Evolutionary conservation across 805 yeast species (phyloP).

Genomic region (Metschnikowia vanudenii): DNA sequence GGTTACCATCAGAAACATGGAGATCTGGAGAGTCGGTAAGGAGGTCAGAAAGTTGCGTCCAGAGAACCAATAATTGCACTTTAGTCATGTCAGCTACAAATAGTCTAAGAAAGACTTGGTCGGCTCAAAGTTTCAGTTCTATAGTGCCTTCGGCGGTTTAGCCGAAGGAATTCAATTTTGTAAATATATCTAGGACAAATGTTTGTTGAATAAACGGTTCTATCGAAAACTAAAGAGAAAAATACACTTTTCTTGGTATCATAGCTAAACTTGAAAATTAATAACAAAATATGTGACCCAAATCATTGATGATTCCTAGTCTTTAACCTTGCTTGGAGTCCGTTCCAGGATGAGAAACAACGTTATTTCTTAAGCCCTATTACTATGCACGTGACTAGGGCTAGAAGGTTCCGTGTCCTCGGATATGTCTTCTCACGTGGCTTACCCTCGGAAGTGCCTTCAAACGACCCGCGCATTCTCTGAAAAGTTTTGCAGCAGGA

Average conservation of each 20-base stretch:
- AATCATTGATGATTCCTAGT: not conserved
- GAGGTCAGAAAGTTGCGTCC: constrained; percentile 99
- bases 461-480: constrained; percentile 2
- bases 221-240: constrained; percentile 3
- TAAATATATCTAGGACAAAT: constrained; percentile 30
- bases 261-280: too few species aligned
- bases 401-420: constrained; percentile 3
- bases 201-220: constrained; percentile 48
- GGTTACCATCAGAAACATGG: constrained; percentile 91
- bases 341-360: too few species aligned
- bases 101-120: constrained; percentile 43
- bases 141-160: not conserved
- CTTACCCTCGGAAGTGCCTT: constrained; percentile 6
- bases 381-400: constrained; percentile 14
- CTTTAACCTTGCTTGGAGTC: too few species aligned
- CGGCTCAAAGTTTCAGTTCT: constrained; percentile 21
- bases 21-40: constrained; percentile 99
- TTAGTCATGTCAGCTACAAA: constrained; percentile 13
- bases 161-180: constrained; percentile 10
- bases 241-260: too few species aligned
- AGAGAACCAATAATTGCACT: constrained; percentile 76
- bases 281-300: too few species aligned
- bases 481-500: constrained; percentile 14
- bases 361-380: constrained; percentile 7
- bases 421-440: constrained; percentile 2